phyloP scores from a whole-genome alignment of 345 rosid species.

The Garcia nutans region DNA sequence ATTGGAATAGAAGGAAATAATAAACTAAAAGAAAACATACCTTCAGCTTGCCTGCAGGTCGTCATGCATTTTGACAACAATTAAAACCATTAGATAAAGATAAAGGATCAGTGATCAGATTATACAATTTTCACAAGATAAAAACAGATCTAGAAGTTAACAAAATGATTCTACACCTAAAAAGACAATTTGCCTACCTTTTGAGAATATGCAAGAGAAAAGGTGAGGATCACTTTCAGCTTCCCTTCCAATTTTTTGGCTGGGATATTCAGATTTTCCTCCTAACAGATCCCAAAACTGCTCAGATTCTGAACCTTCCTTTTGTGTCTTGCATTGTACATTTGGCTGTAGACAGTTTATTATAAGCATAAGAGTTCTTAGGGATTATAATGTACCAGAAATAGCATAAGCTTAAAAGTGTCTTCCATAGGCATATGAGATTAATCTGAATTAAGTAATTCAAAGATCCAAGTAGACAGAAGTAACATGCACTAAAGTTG shows the following conservation, averaged over 20 bases:
- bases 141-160: background rate
- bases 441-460: background rate
- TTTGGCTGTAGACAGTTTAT: slow-evolving; percentile 65
- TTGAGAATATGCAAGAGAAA: slow-evolving; percentile 73
- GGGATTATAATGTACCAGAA: background rate
- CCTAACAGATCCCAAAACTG: slow-evolving; percentile 90
- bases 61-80: slow-evolving; percentile 22
- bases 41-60: slow-evolving; percentile 78
- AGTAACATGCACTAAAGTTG: background rate
- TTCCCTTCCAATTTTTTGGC: slow-evolving; percentile 64
- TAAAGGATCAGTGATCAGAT: slow-evolving; percentile 24
- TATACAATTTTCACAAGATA: slow-evolving; percentile 9
- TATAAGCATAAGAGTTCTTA: slow-evolving; percentile 17
- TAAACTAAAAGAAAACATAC: slow-evolving; percentile 40
- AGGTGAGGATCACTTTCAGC: slow-evolving; percentile 94
- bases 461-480: background rate
- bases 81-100: slow-evolving; percentile 22
- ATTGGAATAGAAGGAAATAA: background rate
- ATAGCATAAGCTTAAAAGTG: slow-evolving; percentile 3
- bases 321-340: slow-evolving; percentile 70
- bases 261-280: slow-evolving; percentile 79
- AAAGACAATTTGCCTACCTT: slow-evolving; percentile 44
- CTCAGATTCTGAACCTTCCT: slow-evolving; percentile 92
- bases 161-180: slow-evolving; percentile 10
- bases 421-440: slow-evolving; percentile 8